Percentiles rank a stretch among this genome's conserved stretches.
phyloP scores from a whole-genome alignment of 345 rosid species.

The Eucalyptus marginata region DNA sequence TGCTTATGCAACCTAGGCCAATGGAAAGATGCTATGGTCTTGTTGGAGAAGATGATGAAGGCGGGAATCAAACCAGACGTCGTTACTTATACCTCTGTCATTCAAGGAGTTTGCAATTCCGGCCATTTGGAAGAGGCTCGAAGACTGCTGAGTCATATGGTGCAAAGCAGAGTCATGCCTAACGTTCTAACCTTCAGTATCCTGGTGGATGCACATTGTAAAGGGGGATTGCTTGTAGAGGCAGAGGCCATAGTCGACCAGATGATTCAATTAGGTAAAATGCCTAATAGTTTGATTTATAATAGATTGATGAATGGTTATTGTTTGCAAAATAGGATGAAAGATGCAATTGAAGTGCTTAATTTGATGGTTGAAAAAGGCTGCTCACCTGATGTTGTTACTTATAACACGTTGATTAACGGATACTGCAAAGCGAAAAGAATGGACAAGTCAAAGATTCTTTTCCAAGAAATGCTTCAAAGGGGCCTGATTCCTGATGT shows the following conservation, averaged over 20 bases:
- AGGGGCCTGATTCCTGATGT: not conserved
- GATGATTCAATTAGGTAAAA: not conserved
- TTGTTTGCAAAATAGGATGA: not conserved
- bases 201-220: not conserved
- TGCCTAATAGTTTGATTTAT: fast-evolving
- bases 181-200: fast-evolving
- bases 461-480: not conserved
- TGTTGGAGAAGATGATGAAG: not conserved
- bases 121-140: not conserved
- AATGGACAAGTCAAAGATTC: not conserved
- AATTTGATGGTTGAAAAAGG: not conserved
- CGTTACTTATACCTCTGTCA: not conserved
- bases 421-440: not conserved
- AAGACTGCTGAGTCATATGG: not conserved
- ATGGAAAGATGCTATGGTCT: not conserved
- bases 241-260: not conserved
- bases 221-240: not conserved
- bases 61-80: not conserved
- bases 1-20: not conserved
- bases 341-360: not conserved
- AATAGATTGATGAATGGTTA: not conserved
- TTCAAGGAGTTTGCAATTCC: not conserved
- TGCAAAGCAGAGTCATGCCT: not conserved
- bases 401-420: not conserved
- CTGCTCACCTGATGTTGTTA: not conserved